Conservation (phyloP, 441 rosid species). For the Gossypium lobatum region DNA sequence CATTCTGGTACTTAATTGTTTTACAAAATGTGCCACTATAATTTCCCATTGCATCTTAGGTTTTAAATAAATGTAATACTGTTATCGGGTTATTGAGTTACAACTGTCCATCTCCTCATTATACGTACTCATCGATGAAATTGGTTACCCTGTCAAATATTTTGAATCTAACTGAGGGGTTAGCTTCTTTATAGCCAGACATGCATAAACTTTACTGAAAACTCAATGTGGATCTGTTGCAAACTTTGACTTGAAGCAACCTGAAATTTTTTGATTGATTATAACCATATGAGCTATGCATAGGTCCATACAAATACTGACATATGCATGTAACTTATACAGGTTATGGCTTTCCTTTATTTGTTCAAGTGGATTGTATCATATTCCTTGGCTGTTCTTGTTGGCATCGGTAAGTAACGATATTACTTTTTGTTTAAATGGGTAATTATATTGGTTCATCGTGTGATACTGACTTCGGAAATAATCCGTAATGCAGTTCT, state of each 20-base stretch:
- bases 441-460: neutral
- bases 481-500: constrained; percentile 42
- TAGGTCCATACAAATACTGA: neutral
- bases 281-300: neutral
- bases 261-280: neutral
- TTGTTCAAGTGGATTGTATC: constrained; percentile 37
- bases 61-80: neutral
- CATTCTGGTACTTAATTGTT: neutral
- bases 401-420: constrained; percentile 48
- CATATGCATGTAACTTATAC: constrained; percentile 14
- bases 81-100: neutral
- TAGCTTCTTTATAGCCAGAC: neutral
- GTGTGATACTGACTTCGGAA: neutral
- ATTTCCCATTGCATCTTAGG: neutral
- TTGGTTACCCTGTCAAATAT: neutral
- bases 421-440: neutral
- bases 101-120: neutral
- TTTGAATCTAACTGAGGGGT: neutral
- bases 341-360: constrained; percentile 47
- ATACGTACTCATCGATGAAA: neutral
- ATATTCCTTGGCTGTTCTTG: constrained; percentile 28
- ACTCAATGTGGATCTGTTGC: neutral
- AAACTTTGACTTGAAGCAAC: neutral
- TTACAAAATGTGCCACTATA: neutral
- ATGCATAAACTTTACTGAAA: neutral